These are phyloP conservation scores for Colletotrichum eremochloae DNA, from an alignment of 2,329 filamentous ascomycete genomes.

Conservation along the genomic window DNA sequence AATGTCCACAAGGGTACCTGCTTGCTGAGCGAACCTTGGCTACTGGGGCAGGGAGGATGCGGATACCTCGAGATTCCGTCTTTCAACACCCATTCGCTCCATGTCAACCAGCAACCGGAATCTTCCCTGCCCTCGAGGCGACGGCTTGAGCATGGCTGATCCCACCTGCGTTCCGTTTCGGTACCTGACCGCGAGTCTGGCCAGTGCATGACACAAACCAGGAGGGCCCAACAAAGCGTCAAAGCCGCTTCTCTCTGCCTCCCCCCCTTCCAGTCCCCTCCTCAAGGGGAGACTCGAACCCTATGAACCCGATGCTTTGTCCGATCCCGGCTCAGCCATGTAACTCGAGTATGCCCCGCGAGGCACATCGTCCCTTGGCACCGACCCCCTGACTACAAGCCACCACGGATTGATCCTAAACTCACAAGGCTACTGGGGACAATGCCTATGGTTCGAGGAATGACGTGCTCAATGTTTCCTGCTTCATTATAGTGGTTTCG, in stretches of 20 bases:
- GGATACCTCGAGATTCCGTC: background rate
- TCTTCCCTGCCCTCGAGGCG: constrained; percentile 8
- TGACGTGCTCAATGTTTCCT: background rate
- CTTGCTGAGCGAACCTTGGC: background rate
- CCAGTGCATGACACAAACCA: background rate
- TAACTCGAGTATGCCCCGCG: constrained; percentile 2
- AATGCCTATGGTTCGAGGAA: background rate
- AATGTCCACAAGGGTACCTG: background rate
- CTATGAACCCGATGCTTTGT: constrained; percentile 31
- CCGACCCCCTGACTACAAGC: constrained; percentile 24
- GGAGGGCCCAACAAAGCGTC: constrained; percentile 26
- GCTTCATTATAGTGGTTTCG: background rate
- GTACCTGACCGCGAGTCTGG: constrained; percentile 26
- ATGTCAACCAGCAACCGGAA: constrained; percentile 12
- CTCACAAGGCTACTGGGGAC: constrained; percentile 2
- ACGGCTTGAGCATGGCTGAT: background rate
- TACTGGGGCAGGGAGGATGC: background rate
- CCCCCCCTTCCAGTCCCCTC: background rate
- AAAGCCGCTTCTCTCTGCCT: background rate
- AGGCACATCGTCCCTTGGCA: constrained; percentile 17
- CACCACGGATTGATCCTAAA: background rate
- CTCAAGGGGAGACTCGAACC: constrained; percentile 13
- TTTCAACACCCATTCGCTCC: background rate
- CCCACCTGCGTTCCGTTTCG: constrained; percentile 21
- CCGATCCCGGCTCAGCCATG: constrained; percentile 25